phyloP scores from a whole-genome alignment of 176 grass and related monocot genomes.

The Neostapfia colusana region DNA sequence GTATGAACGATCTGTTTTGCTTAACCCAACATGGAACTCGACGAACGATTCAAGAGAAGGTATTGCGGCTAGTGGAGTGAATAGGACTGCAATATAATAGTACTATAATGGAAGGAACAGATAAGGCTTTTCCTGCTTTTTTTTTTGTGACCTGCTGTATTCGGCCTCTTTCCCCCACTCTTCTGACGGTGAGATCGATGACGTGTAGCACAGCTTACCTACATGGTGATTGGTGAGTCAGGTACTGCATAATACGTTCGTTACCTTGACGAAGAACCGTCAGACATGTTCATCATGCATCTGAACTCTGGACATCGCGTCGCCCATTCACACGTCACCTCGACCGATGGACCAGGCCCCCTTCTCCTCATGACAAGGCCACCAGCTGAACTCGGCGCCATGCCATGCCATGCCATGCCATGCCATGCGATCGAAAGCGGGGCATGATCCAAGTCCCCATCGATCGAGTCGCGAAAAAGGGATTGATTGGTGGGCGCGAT shows the following conservation, averaged over 20 bases:
- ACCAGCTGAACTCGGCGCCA: background rate
- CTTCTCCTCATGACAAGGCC: slow-evolving; percentile 15
- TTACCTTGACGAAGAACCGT: background rate
- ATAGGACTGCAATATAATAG: background rate
- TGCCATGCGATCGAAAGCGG: background rate
- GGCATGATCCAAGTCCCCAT: background rate
- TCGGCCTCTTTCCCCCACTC: too few species aligned
- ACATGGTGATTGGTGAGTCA: background rate
- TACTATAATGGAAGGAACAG: background rate
- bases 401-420: too few species aligned
- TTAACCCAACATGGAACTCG: slow-evolving; percentile 12
- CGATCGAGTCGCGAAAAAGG: slow-evolving; percentile 18
- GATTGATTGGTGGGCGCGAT: background rate
- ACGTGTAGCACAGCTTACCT: background rate
- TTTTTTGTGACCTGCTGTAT: background rate
- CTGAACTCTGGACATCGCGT: background rate
- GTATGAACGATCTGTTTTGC: slow-evolving; percentile 35
- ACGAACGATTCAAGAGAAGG: background rate
- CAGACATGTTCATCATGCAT: background rate
- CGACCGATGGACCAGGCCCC: background rate
- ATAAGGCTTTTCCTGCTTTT: background rate
- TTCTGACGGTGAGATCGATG: background rate
- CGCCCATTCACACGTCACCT: background rate
- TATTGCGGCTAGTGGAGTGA: background rate
- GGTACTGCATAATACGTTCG: background rate